Evolutionary conservation across 495 filamentous ascomycete genomes (phyloP).

Genomic region (Penicillium egyptiacum): DNA sequence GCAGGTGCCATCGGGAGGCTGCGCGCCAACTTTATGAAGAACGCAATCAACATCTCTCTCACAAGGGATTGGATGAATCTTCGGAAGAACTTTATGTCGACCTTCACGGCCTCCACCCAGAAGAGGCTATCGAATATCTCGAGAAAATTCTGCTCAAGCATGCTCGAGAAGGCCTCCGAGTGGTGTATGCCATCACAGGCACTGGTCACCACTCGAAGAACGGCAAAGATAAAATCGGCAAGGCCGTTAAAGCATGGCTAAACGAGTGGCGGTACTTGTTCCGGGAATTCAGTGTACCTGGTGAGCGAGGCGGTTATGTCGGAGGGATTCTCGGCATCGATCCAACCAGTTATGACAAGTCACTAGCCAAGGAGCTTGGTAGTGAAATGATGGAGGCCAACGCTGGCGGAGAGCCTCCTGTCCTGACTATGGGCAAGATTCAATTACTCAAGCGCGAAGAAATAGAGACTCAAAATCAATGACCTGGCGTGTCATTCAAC

Average conservation of each 20-base stretch:
- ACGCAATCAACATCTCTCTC: slow-evolving; percentile 71
- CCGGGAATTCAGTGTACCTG: slow-evolving; percentile 92
- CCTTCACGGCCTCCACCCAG: slow-evolving; percentile 92
- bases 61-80: slow-evolving; percentile 38
- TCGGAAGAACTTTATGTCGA: slow-evolving; percentile 86
- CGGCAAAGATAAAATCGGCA: slow-evolving; percentile 97
- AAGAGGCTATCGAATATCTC: slow-evolving; percentile 94
- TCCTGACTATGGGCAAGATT: slow-evolving; percentile 46
- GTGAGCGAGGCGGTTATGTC: slow-evolving; percentile 74
- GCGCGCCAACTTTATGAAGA: slow-evolving; percentile 91
- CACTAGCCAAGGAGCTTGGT: slow-evolving; percentile 31
- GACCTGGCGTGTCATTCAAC: slow-evolving; percentile 12
- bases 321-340: slow-evolving; percentile 95
- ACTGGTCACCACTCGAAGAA: slow-evolving; percentile 98
- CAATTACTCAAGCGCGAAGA: slow-evolving; percentile 51
- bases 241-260: slow-evolving; percentile 84
- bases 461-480: slow-evolving; percentile 34
- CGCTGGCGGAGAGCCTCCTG: slow-evolving; percentile 23
- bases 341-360: slow-evolving; percentile 83
- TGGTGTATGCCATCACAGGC: slow-evolving; percentile 93
- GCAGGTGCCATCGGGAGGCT: slow-evolving; percentile 93
- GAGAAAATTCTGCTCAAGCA: slow-evolving; percentile 85
- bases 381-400: slow-evolving; percentile 27
- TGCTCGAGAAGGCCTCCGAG: slow-evolving; percentile 59
- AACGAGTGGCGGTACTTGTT: slow-evolving; percentile 96